Percentiles rank a stretch among this genome's conserved stretches.
These are phyloP conservation scores for Cladosporium sp. DNA, from an alignment of 2,329 filamentous ascomycete genomes.

Conservation along the genomic window DNA sequence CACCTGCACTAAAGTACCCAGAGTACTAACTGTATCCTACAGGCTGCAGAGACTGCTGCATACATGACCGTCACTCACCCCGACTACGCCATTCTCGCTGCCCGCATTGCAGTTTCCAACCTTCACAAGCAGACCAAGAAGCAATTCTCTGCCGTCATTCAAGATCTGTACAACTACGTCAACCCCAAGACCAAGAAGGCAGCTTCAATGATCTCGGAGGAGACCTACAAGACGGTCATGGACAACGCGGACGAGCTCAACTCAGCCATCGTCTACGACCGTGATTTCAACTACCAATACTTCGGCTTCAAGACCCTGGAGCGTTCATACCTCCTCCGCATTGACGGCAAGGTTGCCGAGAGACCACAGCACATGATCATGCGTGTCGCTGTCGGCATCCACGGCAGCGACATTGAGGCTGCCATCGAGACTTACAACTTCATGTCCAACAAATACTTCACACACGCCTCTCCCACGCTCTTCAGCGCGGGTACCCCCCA, in stretches of 20 bases:
- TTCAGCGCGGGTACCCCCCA: slow-evolving; percentile 97
- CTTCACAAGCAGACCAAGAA: slow-evolving; percentile 99
- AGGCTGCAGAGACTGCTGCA: slow-evolving; percentile 97
- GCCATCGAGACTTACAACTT: slow-evolving; percentile 97
- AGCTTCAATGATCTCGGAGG: slow-evolving; percentile 91
- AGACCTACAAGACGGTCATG: slow-evolving; percentile 90
- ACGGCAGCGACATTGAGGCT: slow-evolving; percentile 89
- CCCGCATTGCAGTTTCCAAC: slow-evolving; percentile 97
- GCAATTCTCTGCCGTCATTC: slow-evolving; percentile 94
- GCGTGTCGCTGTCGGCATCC: slow-evolving; percentile 96
- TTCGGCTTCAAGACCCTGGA: slow-evolving; percentile 99
- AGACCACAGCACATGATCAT: slow-evolving; percentile 99
- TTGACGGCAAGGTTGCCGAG: slow-evolving; percentile 93
- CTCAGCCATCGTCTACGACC: slow-evolving; percentile 97
- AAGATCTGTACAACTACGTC: slow-evolving; percentile 89
- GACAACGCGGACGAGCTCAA: slow-evolving; percentile 95
- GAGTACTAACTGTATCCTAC: slow-evolving; percentile 17
- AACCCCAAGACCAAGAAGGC: slow-evolving; percentile 83
- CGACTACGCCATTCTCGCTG: slow-evolving; percentile 96
- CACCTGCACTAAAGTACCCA: neutral
- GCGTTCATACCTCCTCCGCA: slow-evolving; percentile 92
- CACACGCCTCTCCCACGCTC: slow-evolving; percentile 92
- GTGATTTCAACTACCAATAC: slow-evolving; percentile 99
- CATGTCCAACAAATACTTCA: slow-evolving; percentile 99
- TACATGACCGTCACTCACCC: slow-evolving; percentile 99